Conservation (phyloP, 306 rosid species). For the Vigna unguiculata region DNA sequence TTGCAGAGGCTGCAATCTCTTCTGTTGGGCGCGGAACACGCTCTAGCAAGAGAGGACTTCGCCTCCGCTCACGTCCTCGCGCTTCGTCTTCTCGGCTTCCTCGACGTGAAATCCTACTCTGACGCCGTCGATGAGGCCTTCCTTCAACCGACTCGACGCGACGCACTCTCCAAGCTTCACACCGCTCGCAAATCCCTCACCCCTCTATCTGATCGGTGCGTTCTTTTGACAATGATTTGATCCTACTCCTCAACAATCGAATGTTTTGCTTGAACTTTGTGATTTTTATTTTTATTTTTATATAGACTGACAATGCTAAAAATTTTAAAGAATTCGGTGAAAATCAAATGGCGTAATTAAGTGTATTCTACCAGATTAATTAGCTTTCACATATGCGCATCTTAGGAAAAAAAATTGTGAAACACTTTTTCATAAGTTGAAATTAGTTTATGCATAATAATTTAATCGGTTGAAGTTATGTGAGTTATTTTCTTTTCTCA, state of each 20-base stretch:
- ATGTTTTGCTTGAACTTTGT: not conserved
- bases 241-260: not conserved
- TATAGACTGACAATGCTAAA: not conserved
- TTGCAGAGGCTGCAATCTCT: constrained; percentile 83
- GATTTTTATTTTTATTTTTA: not conserved
- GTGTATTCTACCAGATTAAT: not conserved
- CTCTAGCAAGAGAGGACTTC: constrained; percentile 64
- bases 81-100: constrained; percentile 87
- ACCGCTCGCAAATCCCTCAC: constrained; percentile 63
- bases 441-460: no score
- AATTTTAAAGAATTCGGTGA: not conserved
- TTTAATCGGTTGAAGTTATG: no score
- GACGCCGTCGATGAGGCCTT: constrained; percentile 67
- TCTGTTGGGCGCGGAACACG: constrained; percentile 71
- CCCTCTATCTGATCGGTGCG: constrained; percentile 72
- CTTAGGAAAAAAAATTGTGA: no score
- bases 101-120: constrained; percentile 64
- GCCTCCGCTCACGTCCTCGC: constrained; percentile 67
- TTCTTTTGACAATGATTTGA: not conserved
- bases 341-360: not conserved
- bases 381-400: no score
- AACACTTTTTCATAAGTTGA: no score
- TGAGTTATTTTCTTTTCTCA: no score
- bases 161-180: constrained; percentile 57
- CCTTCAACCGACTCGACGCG: constrained; percentile 71